Evolutionary conservation across 805 yeast species (phyloP), one percentile per base, ranked within the genome.

Genomic region (Zygosaccharomyces gambellarensis): DNA sequence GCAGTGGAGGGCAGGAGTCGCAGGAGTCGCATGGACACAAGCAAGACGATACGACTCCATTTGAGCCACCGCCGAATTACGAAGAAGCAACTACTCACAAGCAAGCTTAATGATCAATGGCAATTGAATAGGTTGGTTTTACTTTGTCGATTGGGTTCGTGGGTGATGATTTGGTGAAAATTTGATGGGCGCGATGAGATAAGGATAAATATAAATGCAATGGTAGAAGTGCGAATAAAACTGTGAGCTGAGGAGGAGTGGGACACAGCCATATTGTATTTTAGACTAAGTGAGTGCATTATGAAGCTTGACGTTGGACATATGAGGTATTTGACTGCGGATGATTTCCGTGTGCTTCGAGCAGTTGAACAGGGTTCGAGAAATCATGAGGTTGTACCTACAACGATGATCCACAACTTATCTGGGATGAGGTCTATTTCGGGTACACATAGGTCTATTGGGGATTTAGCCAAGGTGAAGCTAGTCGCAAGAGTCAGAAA

Each of bases 341-440:
- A 90, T 55, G 99, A 94, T 71, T 94, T 88, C 74, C 78, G 86
- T 49, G 94, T 90, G 8, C 80, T 94, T 39, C 84, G 84, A 49
- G 97, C 96, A 0, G 86, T 87, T 17, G 98, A 94, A 65, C 75
- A 79, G 66, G 99, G 98, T 10, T 84, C 97, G 1, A 77, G 87
- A 54, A 92, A 87, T 68, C 99, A 94, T 69, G 97, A 92, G 64
- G 80, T 94, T 48, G 98, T 94, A 21, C 99, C 99, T 17, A 87
- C 95, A 0, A 75, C 77, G 34, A 71, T 94, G 71, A 90, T 94
- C 47, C 86, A 83, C 54, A 85, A 85, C 54, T 71, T 90, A 29
- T 87, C 96, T 11, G 87, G 89, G 3, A 67, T 90, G 60, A 79
- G 86, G 56, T 81, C 89, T 19, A 79, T 81, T 5, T 81, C 95